Evolutionary conservation across 2,329 filamentous ascomycete genomes (phyloP).

Genomic region (Penicillium sp.): DNA sequence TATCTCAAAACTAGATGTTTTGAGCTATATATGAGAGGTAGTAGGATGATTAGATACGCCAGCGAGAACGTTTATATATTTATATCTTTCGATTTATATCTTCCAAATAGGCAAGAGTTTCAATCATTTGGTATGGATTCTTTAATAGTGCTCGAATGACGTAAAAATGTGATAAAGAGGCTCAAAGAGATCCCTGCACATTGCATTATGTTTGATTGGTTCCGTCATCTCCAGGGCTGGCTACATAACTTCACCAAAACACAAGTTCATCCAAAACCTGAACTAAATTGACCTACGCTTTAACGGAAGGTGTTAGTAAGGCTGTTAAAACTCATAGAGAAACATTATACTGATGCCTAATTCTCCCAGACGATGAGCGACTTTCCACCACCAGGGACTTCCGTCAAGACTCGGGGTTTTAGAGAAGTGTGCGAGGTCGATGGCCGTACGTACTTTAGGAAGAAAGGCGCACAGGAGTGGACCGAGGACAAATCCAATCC

Average conservation of each 20-base stretch:
- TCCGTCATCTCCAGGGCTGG: not conserved
- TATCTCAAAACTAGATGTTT: no score
- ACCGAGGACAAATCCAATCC: conserved; percentile 5
- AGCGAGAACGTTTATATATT: not conserved
- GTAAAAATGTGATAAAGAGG: conserved; percentile 1
- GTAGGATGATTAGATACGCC: not conserved
- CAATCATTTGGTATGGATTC: not conserved
- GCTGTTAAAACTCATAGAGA: not conserved
- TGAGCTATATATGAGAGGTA: not conserved
- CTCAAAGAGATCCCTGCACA: not conserved
- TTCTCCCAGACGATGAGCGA: conserved; percentile 1
- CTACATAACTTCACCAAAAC: not conserved
- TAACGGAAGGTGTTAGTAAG: not conserved
- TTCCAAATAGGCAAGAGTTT: not conserved
- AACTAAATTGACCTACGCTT: no score
- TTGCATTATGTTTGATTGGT: not conserved
- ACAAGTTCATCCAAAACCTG: not conserved
- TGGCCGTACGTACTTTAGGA: conserved; percentile 14
- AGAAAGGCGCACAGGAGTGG: conserved; percentile 19
- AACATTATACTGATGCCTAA: not conserved
- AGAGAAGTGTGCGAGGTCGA: conserved; percentile 21
- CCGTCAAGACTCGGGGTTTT: conserved; percentile 15
- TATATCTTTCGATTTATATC: no score
- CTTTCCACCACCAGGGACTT: not conserved
- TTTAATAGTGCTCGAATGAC: not conserved